These are phyloP conservation scores for Fomitopsis palustris DNA, from an alignment of 1,284 basidiomycete species.

Conservation along the genomic window DNA sequence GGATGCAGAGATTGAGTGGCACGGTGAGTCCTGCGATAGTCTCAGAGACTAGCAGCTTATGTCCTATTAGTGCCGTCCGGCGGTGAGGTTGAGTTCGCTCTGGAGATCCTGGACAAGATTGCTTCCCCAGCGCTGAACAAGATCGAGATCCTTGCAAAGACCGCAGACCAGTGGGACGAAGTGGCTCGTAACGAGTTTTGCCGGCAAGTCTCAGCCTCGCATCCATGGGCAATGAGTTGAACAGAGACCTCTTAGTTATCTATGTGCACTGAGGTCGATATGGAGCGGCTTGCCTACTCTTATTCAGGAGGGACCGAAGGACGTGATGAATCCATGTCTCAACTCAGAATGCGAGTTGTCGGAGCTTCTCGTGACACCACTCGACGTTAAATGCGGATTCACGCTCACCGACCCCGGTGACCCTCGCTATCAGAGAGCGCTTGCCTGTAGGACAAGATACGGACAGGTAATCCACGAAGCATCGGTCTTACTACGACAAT, in stretches of 20 bases:
- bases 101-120: conserved; percentile 76
- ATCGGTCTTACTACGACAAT: conserved; percentile 59
- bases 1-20: conserved; percentile 89
- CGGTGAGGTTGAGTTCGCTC: conserved; percentile 78
- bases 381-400: conserved; percentile 73
- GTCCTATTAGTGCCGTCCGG: conserved; percentile 52
- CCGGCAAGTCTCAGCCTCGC: conserved; percentile 48
- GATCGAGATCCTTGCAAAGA: conserved; percentile 63
- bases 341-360: conserved; percentile 61
- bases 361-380: conserved; percentile 58
- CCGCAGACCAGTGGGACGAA: conserved; percentile 61
- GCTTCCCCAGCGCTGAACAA: conserved; percentile 64
- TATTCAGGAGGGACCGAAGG: conserved; percentile 56
- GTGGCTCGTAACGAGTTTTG: conserved; percentile 92
- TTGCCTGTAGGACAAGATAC: conserved; percentile 60
- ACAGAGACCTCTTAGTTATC: conserved; percentile 39
- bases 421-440: conserved; percentile 67
- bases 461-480: conserved; percentile 73
- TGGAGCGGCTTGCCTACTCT: conserved; percentile 75
- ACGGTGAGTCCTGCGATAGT: conserved; percentile 44
- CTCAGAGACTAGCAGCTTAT: not conserved
- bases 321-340: conserved; percentile 51
- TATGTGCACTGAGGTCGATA: conserved; percentile 60
- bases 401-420: conserved; percentile 75
- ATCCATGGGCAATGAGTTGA: not conserved